Evolutionary conservation across 306 rosid species (phyloP).

Genomic region (Hippophae rhamnoides): DNA sequence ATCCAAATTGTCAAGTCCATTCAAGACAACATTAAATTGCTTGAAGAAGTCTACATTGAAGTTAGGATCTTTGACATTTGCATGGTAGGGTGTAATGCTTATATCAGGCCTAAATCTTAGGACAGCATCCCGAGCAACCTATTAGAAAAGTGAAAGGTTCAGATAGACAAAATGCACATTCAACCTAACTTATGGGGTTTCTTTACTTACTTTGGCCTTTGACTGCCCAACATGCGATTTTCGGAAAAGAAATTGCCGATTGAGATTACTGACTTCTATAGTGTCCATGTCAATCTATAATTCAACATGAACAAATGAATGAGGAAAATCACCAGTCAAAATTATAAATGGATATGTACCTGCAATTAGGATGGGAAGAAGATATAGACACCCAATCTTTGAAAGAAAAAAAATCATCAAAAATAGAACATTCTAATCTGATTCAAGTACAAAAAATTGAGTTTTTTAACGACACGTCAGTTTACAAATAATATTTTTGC

Average conservation of each 20-base stretch:
- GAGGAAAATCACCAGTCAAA: constrained; percentile 6
- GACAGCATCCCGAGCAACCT: constrained; percentile 99
- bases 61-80: constrained; percentile 81
- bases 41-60: constrained; percentile 86
- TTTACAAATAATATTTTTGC: no score
- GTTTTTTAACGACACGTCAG: no score
- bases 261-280: constrained; percentile 98
- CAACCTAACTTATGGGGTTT: constrained; percentile 3
- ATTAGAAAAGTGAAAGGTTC: constrained; percentile 30
- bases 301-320: constrained; percentile 19
- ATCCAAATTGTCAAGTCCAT: constrained; percentile 98
- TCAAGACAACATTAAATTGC: constrained; percentile 79
- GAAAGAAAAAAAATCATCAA: background rate
- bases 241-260: constrained; percentile 95
- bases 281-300: constrained; percentile 99
- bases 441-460: no score
- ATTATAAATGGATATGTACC: background rate
- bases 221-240: constrained; percentile 96
- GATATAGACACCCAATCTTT: no score
- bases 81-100: constrained; percentile 78
- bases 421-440: no score
- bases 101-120: constrained; percentile 85
- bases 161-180: constrained; percentile 7
- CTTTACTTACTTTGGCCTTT: constrained; percentile 73
- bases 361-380: no score